phyloP scores from a whole-genome alignment of 768 basidiomycete genomes.

The Cyathus striatus region DNA sequence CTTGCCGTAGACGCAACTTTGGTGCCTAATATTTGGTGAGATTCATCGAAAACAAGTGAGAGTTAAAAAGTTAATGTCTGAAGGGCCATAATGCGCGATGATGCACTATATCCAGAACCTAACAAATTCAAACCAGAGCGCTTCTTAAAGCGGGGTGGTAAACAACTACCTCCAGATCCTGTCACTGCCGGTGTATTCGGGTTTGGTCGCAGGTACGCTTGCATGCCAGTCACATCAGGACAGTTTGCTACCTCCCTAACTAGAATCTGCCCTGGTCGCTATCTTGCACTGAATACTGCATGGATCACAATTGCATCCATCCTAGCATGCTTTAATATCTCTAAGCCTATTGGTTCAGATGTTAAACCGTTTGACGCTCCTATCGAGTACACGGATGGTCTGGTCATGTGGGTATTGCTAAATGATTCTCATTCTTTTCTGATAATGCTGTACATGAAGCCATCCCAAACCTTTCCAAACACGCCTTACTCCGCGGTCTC shows the following conservation, averaged over 20 bases:
- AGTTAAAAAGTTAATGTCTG: too few species aligned
- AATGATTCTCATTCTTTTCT: background rate
- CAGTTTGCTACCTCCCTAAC: background rate
- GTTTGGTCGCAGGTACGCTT: constrained; percentile 27
- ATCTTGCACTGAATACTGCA: constrained; percentile 21
- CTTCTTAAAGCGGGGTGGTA: constrained; percentile 28
- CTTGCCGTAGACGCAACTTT: constrained; percentile 16
- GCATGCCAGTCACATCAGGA: background rate
- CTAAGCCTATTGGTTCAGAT: constrained; percentile 21
- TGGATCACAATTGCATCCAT: constrained; percentile 25
- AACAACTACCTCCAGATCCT: constrained; percentile 14
- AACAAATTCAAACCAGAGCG: constrained; percentile 51
- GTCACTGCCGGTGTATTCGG: constrained; percentile 20
- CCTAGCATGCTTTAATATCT: constrained; percentile 20
- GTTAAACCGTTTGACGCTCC: constrained; percentile 8
- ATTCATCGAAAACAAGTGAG: too few species aligned
- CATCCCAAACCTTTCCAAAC: constrained; percentile 17
- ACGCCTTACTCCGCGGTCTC: constrained; percentile 12
- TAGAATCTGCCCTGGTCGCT: constrained; percentile 31
- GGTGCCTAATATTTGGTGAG: constrained; percentile 21
- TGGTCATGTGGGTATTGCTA: constrained; percentile 13
- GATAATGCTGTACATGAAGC: constrained; percentile 5
- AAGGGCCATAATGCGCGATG: constrained; percentile 47
- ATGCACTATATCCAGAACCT: constrained; percentile 44
- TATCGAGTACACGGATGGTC: constrained; percentile 17